These are phyloP conservation scores for Ilex asprella DNA, from an alignment of 257 asterid species.

Conservation along the genomic window DNA sequence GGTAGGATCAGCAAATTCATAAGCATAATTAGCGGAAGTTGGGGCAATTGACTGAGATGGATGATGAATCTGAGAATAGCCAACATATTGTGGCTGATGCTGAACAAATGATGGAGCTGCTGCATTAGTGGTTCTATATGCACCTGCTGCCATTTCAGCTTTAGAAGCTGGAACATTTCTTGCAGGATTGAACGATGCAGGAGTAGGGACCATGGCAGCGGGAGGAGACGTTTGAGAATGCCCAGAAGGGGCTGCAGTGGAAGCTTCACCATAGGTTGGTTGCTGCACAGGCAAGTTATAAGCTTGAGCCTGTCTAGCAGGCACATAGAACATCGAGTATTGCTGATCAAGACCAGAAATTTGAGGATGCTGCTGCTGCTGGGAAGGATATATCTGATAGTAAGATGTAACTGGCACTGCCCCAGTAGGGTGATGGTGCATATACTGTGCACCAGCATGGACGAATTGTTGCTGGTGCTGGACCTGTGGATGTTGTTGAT, in stretches of 20 bases:
- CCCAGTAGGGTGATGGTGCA: constrained; percentile 49
- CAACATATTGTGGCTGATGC: constrained; percentile 55
- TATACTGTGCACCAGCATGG: constrained; percentile 57
- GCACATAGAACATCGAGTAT: constrained; percentile 57
- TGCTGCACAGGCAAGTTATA: constrained; percentile 64
- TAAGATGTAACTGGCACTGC: constrained; percentile 45
- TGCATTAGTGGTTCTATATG: constrained; percentile 42
- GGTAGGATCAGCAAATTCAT: constrained; percentile 60
- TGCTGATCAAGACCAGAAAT: constrained; percentile 62
- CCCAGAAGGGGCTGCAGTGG: constrained; percentile 38
- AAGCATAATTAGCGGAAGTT: constrained; percentile 43
- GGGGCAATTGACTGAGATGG: constrained; percentile 69
- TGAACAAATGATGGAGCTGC: constrained; percentile 51
- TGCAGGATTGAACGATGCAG: constrained; percentile 36
- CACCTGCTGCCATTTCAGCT: constrained; percentile 41
- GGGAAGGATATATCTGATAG: constrained; percentile 67
- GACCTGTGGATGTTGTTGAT: constrained; percentile 58
- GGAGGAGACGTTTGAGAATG: constrained; percentile 53
- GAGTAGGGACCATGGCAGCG: constrained; percentile 28
- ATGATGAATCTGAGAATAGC: constrained; percentile 68
- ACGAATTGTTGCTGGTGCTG: constrained; percentile 65
- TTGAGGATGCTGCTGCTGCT: constrained; percentile 53
- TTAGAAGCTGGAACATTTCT: constrained; percentile 28
- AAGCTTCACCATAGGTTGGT: constrained; percentile 40
- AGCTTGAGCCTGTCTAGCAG: constrained; percentile 58